phyloP scores from a whole-genome alignment of 345 rosid genomes.

The Ceriops zippeliana region DNA sequence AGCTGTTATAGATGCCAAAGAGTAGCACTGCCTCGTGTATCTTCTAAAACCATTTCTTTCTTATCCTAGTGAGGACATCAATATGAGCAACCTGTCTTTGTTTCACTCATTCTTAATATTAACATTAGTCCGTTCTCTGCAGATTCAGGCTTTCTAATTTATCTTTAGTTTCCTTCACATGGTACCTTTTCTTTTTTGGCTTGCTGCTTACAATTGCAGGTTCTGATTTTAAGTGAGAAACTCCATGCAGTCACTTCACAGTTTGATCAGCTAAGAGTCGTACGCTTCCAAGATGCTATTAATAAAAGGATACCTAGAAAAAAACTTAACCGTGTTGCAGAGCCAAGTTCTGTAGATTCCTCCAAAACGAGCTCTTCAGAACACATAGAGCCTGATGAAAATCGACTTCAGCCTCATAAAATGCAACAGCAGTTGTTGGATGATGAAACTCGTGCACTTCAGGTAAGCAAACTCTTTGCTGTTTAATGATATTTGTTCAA shows the following conservation, averaged over 20 bases:
- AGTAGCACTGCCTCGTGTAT: background rate
- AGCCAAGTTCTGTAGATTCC: conserved; percentile 41
- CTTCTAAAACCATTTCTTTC: background rate
- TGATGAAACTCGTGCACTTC: conserved; percentile 89
- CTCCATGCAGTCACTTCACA: conserved; percentile 80
- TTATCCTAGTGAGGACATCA: background rate
- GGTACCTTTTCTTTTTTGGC: background rate
- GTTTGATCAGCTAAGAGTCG: conserved; percentile 83
- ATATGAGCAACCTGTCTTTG: background rate
- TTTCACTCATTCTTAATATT: too few relatives aligned
- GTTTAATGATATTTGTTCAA: conserved; percentile 1
- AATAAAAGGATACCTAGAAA: conserved; percentile 72
- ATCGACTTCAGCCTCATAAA: conserved; percentile 49
- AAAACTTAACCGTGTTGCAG: conserved; percentile 44
- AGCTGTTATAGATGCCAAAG: background rate
- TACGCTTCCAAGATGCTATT: conserved; percentile 87
- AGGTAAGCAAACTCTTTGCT: conserved; percentile 42
- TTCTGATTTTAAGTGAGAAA: conserved; percentile 77
- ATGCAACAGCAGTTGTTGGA: conserved; percentile 75
- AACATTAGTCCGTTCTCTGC: background rate
- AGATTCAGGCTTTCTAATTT: background rate
- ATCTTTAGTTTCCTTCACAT: background rate
- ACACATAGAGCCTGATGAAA: conserved; percentile 41
- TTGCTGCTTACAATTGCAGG: conserved; percentile 36
- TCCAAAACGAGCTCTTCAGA: conserved; percentile 35